Evolutionary conservation across 495 filamentous ascomycete genomes (phyloP).

Genomic region (Echria macrotheca): DNA sequence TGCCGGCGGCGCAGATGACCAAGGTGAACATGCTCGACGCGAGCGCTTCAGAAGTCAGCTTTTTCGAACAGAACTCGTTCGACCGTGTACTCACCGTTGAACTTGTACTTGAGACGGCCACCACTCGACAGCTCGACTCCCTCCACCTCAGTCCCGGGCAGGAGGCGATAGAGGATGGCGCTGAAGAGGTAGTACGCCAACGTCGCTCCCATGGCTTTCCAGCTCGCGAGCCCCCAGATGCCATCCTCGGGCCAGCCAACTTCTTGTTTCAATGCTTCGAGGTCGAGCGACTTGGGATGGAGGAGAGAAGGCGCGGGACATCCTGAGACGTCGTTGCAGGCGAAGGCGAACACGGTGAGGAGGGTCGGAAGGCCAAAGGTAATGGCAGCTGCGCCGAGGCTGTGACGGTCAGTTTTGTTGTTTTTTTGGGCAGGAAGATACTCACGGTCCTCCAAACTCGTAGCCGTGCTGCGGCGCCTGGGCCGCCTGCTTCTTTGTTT

Average conservation of each 20-base stretch:
- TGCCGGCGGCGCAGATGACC: conserved; percentile 62
- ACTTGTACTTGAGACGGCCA: conserved; percentile 75
- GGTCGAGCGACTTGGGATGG: conserved; percentile 62
- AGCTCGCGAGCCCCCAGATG: conserved; percentile 53
- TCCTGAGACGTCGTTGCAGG: conserved; percentile 88
- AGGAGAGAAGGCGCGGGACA: conserved; percentile 87
- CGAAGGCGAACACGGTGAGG: conserved; percentile 69
- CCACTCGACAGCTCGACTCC: conserved; percentile 67
- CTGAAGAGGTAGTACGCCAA: conserved; percentile 77
- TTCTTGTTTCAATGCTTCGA: conserved; percentile 68
- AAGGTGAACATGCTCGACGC: conserved; percentile 66
- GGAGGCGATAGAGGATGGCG: conserved; percentile 64
- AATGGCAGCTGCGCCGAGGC: conserved; percentile 68
- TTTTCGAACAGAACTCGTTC: too few species aligned
- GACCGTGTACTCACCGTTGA: conserved; percentile 81
- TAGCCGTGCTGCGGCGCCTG: conserved; percentile 45
- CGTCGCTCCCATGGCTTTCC: conserved; percentile 58
- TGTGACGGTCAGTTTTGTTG: conserved; percentile 31
- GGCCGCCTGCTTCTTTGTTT: conserved; percentile 14
- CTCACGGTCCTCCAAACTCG: conserved; percentile 86
- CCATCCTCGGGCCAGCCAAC: conserved; percentile 72
- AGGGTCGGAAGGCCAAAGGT: conserved; percentile 70
- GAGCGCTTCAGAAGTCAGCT: conserved; percentile 57
- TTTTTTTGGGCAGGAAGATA: too few species aligned
- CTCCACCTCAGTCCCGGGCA: conserved; percentile 68